Base-by-base conservation (phyloP, 2,329 filamentous ascomycete genomes). In the Sarocladium strictum region DNA sequence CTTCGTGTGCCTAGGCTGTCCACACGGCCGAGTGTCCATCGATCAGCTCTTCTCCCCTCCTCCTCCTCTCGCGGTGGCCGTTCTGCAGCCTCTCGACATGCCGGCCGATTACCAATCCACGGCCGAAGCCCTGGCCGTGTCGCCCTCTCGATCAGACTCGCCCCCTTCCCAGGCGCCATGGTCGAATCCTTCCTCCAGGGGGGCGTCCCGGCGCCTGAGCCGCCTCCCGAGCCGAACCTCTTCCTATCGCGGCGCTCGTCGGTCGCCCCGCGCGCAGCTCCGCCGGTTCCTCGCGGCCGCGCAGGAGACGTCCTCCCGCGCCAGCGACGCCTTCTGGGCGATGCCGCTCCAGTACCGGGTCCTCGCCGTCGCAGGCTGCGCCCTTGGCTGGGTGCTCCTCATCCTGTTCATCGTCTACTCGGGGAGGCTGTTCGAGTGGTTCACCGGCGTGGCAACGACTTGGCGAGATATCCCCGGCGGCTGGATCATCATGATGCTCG, bases 331-430 rank as follows among this genome's bases (percentile, higher is more conserved):
- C 59, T 62, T 77, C 32, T 67, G 76, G 58, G 72, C 72, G 58
- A 74, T 90, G 53, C 74, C 80, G 14, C 63, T 83, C 55, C 86
- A 95, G 68, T 40, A 53, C 17, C 81, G 81, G 61, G 69, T 83
- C 6, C 73, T 85, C 19, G 75, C 85, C 19, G 68, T 79, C 12
- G 56, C 77, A 2, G 81, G 72, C 23, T 70, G 75, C 9, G 50
- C 87, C 15, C 65, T 77, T 0, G 59, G 76, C n/a, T 69, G 79
- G 55, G 74, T 81, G 9, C 64, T 89, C 12, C 72, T 77, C 26
- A 73, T 96, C 53, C 72, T 91, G 3, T 86, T 89, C 67, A 73
- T 96, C 55, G 69, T 93, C 58, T 94, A 89, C 76, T 90, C 86
- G 59, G 86, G 93, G 68, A 73, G 78, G 60, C 86, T 97, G 66